phyloP scores from a whole-genome alignment of 805 yeast species.

The Ogataea trehalophila region DNA sequence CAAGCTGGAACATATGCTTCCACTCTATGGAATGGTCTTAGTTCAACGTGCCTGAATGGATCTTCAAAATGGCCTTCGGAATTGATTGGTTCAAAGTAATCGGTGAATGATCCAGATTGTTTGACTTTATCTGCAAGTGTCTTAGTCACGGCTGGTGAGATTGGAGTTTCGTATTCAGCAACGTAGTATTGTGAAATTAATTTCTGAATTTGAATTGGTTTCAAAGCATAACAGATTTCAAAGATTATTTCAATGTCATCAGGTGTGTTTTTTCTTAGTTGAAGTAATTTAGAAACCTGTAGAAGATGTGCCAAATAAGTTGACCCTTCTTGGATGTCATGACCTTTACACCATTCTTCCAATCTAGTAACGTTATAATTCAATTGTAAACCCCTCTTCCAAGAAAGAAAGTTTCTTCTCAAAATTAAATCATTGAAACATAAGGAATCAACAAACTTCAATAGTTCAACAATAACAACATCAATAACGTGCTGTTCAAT shows the following conservation, averaged over 20 bases:
- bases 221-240: conserved; percentile 91
- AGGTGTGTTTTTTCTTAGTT: conserved; percentile 80
- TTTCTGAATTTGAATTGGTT: conserved; percentile 94
- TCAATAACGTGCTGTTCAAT: conserved; percentile 81
- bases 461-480: conserved; percentile 76
- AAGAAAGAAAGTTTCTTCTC: conserved; percentile 90
- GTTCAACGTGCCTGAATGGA: conserved; percentile 70
- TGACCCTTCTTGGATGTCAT: conserved; percentile 83
- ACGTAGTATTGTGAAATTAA: conserved; percentile 81
- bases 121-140: conserved; percentile 79
- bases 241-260: conserved; percentile 89
- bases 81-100: conserved; percentile 65
- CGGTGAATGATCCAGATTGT: conserved; percentile 49
- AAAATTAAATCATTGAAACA: conserved; percentile 94
- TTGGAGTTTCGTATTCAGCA: conserved; percentile 93
- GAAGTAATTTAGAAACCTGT: conserved; percentile 90
- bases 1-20: conserved; percentile 94
- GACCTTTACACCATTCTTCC: conserved; percentile 98
- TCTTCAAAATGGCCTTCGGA: conserved; percentile 75
- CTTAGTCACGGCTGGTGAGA: conserved; percentile 73
- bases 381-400: conserved; percentile 97
- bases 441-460: conserved; percentile 82
- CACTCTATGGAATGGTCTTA: conserved; percentile 73
- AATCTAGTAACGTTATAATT: conserved; percentile 93
- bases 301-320: conserved; percentile 78